These are phyloP conservation scores for Groenewaldozyma salmanticensis DNA, from an alignment of 805 yeast genomes.

Conservation along the genomic window DNA sequence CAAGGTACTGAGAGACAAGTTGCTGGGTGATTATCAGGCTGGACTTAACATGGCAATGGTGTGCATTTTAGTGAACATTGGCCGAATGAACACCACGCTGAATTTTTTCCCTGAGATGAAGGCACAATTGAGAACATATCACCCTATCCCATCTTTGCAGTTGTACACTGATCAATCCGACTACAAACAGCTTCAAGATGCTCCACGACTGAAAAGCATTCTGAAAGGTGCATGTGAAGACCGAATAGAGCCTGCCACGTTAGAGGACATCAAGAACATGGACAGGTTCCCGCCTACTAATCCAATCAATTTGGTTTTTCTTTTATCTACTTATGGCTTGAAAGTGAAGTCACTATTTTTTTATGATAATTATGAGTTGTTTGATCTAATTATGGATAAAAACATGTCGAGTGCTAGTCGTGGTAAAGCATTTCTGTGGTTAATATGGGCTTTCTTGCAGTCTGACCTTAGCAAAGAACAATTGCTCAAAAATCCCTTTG, in stretches of 20 bases:
- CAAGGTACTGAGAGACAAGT: slow-evolving; percentile 67
- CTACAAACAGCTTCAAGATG: slow-evolving; percentile 82
- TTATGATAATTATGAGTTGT: slow-evolving; percentile 40
- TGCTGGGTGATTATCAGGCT: slow-evolving; percentile 55
- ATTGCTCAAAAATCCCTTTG: slow-evolving; percentile 50
- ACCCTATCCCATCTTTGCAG: slow-evolving; percentile 85
- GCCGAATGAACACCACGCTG: slow-evolving; percentile 89
- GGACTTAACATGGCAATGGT: slow-evolving; percentile 64
- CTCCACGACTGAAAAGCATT: slow-evolving; percentile 85
- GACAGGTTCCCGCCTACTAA: slow-evolving; percentile 40
- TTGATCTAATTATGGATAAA: slow-evolving; percentile 63
- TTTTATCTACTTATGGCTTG: slow-evolving; percentile 53
- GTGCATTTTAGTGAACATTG: slow-evolving; percentile 80
- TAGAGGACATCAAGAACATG: slow-evolving; percentile 35
- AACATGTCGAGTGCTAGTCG: slow-evolving; percentile 54
- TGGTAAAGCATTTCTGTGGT: slow-evolving; percentile 71
- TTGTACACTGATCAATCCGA: slow-evolving; percentile 46
- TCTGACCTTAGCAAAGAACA: slow-evolving; percentile 50
- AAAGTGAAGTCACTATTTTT: slow-evolving; percentile 38
- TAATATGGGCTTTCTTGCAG: slow-evolving; percentile 70
- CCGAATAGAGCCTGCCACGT: slow-evolving; percentile 38
- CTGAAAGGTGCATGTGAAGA: slow-evolving; percentile 80
- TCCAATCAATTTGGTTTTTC: slow-evolving; percentile 67
- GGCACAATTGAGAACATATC: slow-evolving; percentile 84
- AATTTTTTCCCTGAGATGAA: slow-evolving; percentile 93